phyloP scores from a whole-genome alignment of 805 yeast species.

The Kodamaea kaohsiungensis region DNA sequence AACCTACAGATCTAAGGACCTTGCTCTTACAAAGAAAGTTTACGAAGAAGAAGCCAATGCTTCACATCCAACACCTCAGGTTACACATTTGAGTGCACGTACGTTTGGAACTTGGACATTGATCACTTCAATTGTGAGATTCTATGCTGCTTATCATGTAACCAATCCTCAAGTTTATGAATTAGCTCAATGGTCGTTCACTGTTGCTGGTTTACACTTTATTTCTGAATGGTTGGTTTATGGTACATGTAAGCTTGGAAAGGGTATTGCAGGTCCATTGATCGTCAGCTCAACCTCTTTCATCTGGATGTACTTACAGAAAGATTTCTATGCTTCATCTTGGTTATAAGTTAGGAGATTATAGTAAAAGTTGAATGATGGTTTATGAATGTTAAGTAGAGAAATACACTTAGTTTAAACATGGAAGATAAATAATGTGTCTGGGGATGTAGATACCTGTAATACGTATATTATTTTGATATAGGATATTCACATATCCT shows the following conservation, averaged over 20 bases:
- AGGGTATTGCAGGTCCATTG: constrained; percentile 88
- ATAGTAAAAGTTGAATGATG: too few species aligned
- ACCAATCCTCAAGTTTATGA: constrained; percentile 71
- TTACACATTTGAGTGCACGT: constrained; percentile 73
- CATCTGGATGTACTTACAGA: constrained; percentile 78
- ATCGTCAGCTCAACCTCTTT: constrained; percentile 69
- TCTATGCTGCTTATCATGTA: constrained; percentile 78
- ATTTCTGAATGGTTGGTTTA: constrained; percentile 78
- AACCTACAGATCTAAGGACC: constrained; percentile 70
- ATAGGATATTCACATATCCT: too few species aligned
- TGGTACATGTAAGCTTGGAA: constrained; percentile 79
- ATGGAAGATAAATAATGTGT: too few species aligned
- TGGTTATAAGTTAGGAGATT: background rate
- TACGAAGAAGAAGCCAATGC: constrained; percentile 47
- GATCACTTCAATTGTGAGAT: constrained; percentile 78
- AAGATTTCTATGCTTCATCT: constrained; percentile 50
- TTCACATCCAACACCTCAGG: constrained; percentile 30
- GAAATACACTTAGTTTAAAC: too few species aligned
- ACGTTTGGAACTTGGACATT: constrained; percentile 99
- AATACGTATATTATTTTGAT: too few species aligned
- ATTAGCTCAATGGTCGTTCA: constrained; percentile 75
- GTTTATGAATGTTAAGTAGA: too few species aligned
- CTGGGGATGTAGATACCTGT: too few species aligned
- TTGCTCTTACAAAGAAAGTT: constrained; percentile 74
- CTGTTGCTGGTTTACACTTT: constrained; percentile 84